Conservation (phyloP, 805 yeast species). For the Metschnikowia gruessii region DNA sequence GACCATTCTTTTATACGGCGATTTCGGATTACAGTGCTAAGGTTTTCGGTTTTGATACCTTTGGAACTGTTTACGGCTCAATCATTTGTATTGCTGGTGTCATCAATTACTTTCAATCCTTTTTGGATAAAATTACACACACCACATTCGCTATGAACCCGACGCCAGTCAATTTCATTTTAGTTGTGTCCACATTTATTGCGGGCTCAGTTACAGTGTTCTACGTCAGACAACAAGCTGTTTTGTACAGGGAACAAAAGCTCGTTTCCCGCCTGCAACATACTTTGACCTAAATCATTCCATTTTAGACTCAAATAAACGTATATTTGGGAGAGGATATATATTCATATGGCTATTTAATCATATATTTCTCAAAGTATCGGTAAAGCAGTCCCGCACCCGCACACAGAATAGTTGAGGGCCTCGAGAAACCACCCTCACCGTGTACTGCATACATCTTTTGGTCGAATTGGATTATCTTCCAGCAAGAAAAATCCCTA, state of each 20-base stretch:
- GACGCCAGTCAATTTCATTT: constrained; percentile 44
- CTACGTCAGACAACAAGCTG: constrained; percentile 31
- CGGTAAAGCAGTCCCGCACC: too few relatives aligned
- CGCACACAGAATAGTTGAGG: too few relatives aligned
- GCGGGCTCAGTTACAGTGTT: constrained; percentile 42
- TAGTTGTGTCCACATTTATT: constrained; percentile 39
- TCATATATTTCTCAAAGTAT: too few relatives aligned
- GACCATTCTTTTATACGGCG: constrained; percentile 60
- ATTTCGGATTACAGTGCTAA: constrained; percentile 59
- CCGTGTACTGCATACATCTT: neutral
- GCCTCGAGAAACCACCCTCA: neutral
- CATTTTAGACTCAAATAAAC: too few relatives aligned
- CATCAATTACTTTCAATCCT: constrained; percentile 46
- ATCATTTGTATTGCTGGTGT: constrained; percentile 53
- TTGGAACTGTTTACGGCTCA: constrained; percentile 58
- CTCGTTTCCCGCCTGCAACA: neutral
- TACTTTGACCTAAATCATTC: neutral
- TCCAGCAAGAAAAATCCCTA: neutral
- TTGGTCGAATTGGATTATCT: neutral
- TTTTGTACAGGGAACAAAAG: neutral
- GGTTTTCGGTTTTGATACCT: constrained; percentile 60
- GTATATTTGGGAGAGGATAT: too few relatives aligned
- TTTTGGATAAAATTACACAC: constrained; percentile 49
- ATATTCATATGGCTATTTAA: too few relatives aligned
- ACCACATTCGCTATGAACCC: constrained; percentile 54